Conservation (phyloP, 345 rosid species). For the Citrus sinensis region DNA sequence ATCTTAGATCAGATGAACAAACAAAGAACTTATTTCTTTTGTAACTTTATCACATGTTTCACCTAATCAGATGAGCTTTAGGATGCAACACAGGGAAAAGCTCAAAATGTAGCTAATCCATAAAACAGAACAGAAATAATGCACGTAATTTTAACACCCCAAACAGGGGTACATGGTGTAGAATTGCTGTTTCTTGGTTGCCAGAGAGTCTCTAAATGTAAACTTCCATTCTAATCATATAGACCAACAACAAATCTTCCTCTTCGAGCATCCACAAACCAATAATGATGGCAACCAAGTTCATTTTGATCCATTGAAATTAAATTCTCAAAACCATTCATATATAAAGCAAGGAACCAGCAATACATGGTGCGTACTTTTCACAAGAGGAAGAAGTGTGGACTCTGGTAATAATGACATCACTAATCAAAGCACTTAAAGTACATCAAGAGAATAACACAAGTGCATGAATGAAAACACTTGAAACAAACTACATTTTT, state of each 20-base stretch:
- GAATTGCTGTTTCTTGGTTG: neutral
- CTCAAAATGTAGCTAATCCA: neutral
- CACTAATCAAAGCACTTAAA: neutral
- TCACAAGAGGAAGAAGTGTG: neutral
- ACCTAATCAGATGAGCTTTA: neutral
- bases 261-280: neutral
- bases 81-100: neutral
- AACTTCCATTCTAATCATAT: neutral
- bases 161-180: neutral
- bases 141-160: neutral
- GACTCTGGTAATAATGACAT: neutral
- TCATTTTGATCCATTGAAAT: neutral
- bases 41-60: neutral
- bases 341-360: neutral
- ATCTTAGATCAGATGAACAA: slow-evolving; percentile 3
- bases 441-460: neutral
- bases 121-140: neutral
- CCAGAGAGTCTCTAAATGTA: neutral
- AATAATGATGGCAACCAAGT: neutral
- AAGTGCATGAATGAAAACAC: slow-evolving; percentile 5
- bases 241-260: neutral
- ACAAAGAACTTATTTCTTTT: neutral
- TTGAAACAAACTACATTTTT: neutral
- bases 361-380: neutral
- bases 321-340: neutral